Evolutionary conservation across 495 filamentous ascomycete genomes (phyloP).

Genomic region (Melanomma pulvis-pyrius): DNA sequence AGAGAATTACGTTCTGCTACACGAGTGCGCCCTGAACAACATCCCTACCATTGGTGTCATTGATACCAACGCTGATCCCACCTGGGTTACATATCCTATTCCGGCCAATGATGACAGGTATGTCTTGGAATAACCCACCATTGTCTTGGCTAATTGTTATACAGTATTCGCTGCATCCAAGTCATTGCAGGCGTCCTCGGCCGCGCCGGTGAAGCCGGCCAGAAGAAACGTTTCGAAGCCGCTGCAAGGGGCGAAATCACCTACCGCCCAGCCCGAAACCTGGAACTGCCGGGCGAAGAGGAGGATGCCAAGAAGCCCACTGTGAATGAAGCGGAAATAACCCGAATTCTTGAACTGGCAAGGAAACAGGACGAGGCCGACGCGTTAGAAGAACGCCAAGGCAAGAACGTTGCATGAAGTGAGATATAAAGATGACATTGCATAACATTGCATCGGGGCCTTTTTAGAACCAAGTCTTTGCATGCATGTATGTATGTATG

Average conservation of each 20-base stretch:
- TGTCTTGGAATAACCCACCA: conserved; percentile 27
- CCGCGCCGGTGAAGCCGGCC: conserved; percentile 78
- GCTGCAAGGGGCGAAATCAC: conserved; percentile 63
- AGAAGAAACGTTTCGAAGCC: conserved; percentile 61
- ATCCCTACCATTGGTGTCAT: conserved; percentile 94
- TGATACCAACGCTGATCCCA: conserved; percentile 91
- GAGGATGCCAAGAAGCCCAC: conserved; percentile 3
- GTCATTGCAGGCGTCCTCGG: conserved; percentile 86
- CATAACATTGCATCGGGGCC: too few relatives aligned
- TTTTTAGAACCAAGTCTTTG: too few relatives aligned
- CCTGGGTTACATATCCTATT: conserved; percentile 94
- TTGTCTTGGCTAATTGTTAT: background rate
- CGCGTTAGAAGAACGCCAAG: conserved; percentile 13
- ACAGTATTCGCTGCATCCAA: conserved; percentile 73
- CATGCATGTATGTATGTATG: too few relatives aligned
- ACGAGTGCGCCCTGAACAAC: conserved; percentile 84
- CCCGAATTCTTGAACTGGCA: background rate
- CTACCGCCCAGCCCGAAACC: conserved; percentile 54
- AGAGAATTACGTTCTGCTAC: conserved; percentile 86
- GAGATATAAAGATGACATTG: too few relatives aligned
- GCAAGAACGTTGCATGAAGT: too few relatives aligned
- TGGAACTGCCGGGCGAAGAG: conserved; percentile 28
- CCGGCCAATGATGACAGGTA: conserved; percentile 94
- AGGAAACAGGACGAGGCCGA: conserved; percentile 4
- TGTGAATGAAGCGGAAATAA: conserved; percentile 1